phyloP scores from a whole-genome alignment of 768 basidiomycete genomes.

The Asterophora parasitica region DNA sequence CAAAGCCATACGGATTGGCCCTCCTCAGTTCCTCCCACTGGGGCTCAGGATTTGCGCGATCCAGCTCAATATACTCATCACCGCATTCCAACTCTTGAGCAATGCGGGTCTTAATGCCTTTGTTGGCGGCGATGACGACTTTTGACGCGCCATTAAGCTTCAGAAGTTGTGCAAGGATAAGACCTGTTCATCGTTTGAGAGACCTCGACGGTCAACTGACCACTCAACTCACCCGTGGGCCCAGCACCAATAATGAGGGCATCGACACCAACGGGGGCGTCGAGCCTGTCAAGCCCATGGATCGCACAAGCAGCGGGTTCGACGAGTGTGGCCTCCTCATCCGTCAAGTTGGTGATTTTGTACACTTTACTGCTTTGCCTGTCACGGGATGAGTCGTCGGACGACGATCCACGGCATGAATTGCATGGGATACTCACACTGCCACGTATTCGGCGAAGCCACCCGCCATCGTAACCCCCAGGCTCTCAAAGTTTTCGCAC shows the following conservation, averaged over 20 bases:
- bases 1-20: constrained; percentile 78
- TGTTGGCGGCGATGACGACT: constrained; percentile 71
- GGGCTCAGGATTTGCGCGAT: constrained; percentile 52
- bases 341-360: constrained; percentile 70
- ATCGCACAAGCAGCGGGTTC: constrained; percentile 79
- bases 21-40: constrained; percentile 69
- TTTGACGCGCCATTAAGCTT: constrained; percentile 70
- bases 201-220: not conserved
- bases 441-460: constrained; percentile 74
- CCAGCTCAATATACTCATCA: constrained; percentile 74
- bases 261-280: constrained; percentile 61
- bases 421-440: constrained; percentile 40
- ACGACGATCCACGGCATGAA: not conserved
- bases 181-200: constrained; percentile 30
- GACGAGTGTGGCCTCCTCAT: constrained; percentile 72
- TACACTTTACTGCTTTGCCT: constrained; percentile 65
- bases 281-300: constrained; percentile 74
- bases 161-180: constrained; percentile 72
- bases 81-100: constrained; percentile 64
- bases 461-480: constrained; percentile 60
- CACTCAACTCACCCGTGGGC: constrained; percentile 48
- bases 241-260: constrained; percentile 75
- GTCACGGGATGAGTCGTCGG: not conserved
- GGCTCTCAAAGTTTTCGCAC: constrained; percentile 66
- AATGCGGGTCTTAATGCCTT: constrained; percentile 73